Evolutionary conservation across 2,329 filamentous ascomycete species (phyloP).

Genomic region (Colletotrichum incanum): DNA sequence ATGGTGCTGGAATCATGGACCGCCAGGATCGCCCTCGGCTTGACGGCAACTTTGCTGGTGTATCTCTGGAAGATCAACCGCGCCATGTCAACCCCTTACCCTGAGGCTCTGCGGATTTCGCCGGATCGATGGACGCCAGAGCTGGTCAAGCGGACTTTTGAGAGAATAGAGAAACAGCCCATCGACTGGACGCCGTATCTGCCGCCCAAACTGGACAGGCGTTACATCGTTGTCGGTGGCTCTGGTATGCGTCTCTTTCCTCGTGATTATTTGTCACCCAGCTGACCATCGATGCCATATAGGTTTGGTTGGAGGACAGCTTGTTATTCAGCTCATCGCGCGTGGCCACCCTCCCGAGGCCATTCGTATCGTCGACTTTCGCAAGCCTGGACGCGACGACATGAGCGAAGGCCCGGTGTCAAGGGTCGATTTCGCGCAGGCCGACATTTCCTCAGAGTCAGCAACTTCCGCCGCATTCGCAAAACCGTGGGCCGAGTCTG

Average conservation of each 20-base stretch:
- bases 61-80: constrained; percentile 58
- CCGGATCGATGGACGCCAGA: constrained; percentile 56
- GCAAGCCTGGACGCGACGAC: constrained; percentile 59
- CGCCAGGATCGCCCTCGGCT: constrained; percentile 21
- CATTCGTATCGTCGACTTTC: constrained; percentile 70
- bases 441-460: constrained; percentile 65
- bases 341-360: constrained; percentile 66
- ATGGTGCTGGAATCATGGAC: constrained; percentile 36
- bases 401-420: constrained; percentile 55
- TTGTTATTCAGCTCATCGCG: constrained; percentile 67
- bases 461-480: constrained; percentile 63
- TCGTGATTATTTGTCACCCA: not conserved
- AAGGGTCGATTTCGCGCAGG: constrained; percentile 60
- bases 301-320: constrained; percentile 71
- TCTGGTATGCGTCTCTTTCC: constrained; percentile 55
- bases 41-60: constrained; percentile 43
- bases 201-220: constrained; percentile 58
- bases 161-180: constrained; percentile 53
- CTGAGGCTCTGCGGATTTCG: constrained; percentile 51
- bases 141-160: constrained; percentile 54
- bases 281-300: not conserved
- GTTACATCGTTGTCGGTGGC: constrained; percentile 63
- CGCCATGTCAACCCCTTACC: constrained; percentile 55
- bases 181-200: constrained; percentile 57
- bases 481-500: constrained; percentile 60